Base-by-base conservation (phyloP, 768 basidiomycete species). In the Sporobolomyces phaffii region DNA sequence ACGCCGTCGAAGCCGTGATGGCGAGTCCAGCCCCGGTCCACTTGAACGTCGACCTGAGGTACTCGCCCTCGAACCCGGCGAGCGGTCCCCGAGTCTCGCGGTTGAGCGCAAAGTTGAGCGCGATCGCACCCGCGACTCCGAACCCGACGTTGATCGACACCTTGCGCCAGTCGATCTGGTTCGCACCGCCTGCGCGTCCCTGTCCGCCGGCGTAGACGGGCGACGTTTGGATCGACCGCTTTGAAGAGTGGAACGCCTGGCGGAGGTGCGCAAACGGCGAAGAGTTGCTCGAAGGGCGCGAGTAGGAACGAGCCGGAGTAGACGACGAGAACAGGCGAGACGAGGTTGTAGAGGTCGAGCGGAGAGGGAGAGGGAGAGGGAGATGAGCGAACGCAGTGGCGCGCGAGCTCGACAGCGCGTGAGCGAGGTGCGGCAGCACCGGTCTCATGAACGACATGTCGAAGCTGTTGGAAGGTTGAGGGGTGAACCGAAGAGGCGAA, bases 11-110 rank as follows among this genome's bases (percentile, higher is more conserved):
- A 1, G 90, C 90, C 2, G 89, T 90, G 40, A 91, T 77, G 3
- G 80, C 80, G 29, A 93, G 83, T 1, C 90, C 91, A 51, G 82
- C 87, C 15, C 87, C 90, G 9, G 90, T 89, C 73, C 90, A 92
- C 74, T 84, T 85, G 81, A 73, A 73, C 13, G 74, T 73, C 14
- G 26, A 22, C 3, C 51, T 87, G 89, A 68, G 54, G 60, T 51
- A 73, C 36, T 53, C 26, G n/a, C 62, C 50, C 53, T 75, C 73
- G 44, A 51, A 65, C 7, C 52, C 41, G 10, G 53, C 29, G 26
- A 75, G 56, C 4, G 69, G 40, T 17, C 56, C 69, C 9, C 67
- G 29, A 13, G 69, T 66, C 51, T 71, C 73, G 0, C 73, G 59
- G 59, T 75, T 75, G 28, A 73, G 33, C 47, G 69, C 60, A 24